These are phyloP conservation scores for Plenodomus lindquistii DNA, from an alignment of 2,329 filamentous ascomycete genomes.

Conservation along the genomic window DNA sequence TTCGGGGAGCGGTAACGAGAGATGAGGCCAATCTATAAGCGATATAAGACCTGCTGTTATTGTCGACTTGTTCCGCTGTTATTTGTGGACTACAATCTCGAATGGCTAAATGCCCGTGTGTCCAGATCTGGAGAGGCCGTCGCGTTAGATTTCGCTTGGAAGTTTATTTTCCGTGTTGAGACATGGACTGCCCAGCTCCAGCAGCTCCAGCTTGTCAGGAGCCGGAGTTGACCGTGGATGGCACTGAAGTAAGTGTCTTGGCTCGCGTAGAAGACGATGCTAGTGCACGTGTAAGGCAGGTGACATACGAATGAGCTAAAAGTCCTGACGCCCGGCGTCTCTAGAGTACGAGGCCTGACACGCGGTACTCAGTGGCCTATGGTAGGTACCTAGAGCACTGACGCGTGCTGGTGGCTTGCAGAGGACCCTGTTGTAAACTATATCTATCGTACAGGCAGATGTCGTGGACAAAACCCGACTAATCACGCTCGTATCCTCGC, in stretches of 20 bases:
- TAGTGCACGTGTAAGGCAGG: too few relatives aligned
- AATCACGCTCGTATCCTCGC: neutral
- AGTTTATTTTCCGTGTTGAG: slow-evolving; percentile 32
- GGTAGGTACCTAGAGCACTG: too few relatives aligned
- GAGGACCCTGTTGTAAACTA: too few relatives aligned
- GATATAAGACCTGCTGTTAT: slow-evolving; percentile 41
- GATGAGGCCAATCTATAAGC: slow-evolving; percentile 38
- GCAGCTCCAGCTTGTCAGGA: neutral
- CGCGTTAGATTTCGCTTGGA: slow-evolving; percentile 20
- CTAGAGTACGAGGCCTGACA: neutral
- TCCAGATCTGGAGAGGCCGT: slow-evolving; percentile 17
- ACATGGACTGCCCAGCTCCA: neutral
- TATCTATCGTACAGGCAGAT: too few relatives aligned
- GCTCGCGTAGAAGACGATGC: neutral
- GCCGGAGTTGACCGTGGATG: neutral
- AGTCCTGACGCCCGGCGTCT: too few relatives aligned
- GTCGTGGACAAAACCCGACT: too few relatives aligned
- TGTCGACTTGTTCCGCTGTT: slow-evolving; percentile 39
- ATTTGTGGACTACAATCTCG: slow-evolving; percentile 35
- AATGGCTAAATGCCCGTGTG: slow-evolving; percentile 34
- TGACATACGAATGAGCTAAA: too few relatives aligned
- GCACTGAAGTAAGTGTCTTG: neutral
- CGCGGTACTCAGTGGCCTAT: too few relatives aligned
- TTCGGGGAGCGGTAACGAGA: slow-evolving; percentile 34
- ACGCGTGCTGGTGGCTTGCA: too few relatives aligned